Evolutionary conservation across 139 green algal species (phyloP), one percentile per base, ranked within the genome.

Genomic region (Chlorella sorokiniana): DNA sequence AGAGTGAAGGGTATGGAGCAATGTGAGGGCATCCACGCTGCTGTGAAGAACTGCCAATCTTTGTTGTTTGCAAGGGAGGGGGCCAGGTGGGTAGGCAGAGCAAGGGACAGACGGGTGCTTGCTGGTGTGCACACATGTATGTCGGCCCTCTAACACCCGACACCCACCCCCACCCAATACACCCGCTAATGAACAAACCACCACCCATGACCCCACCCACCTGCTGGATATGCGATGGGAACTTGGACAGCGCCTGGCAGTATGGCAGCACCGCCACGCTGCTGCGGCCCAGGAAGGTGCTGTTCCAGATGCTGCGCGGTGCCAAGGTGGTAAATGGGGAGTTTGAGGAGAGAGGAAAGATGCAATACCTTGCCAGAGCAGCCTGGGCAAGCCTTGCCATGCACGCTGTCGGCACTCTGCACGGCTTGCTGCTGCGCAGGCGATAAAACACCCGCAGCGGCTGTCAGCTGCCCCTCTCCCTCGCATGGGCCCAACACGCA

Each of bases 211-310:
- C 23, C 0, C 0, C 37, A 16, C 42, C 23, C 45, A 67, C 78
- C 87, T 98, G 93, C 90, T 99, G 96, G 81, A 99, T 99, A 92
- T 99, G 96, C 16, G 96, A 95, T 0, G 96, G 91, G 52, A 99
- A 93, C 91, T 99, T 99, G 72, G 94, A 92, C 64, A 99, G 90
- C 0, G 96, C 96, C 89, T 98, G 97, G 85, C 92, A 97, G 93
- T 99, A 99, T 45, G 97, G 97, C 75, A 99, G 93, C 87, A 99
- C 98, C 67, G 96, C 97, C 41, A 93, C 85, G 31, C 94, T 91
- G 63, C 92, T 88, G 87, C 97, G 96, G 33, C 90, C 92, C 81
- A 99, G 83, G 94, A 99, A 99, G 22, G 90, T 95, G 71, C 94
- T 90, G 92, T 99, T 99, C 97, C 97, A 99, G 23, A 99, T 80